phyloP scores from a whole-genome alignment of 2,329 filamentous ascomycete genomes.

The Dactylonectria estremocensis region DNA sequence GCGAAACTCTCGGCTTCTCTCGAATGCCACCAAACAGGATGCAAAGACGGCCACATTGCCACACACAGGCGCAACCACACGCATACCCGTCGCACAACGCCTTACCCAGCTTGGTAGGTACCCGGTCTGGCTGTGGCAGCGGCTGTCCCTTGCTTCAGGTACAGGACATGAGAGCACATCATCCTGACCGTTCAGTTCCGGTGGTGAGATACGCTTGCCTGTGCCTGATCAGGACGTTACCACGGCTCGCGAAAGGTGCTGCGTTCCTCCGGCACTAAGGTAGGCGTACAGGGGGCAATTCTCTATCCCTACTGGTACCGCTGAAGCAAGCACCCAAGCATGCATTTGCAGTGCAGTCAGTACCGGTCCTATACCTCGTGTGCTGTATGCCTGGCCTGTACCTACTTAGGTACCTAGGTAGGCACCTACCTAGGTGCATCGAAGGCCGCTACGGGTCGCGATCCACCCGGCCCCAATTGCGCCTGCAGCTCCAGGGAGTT shows the following conservation, averaged over 20 bases:
- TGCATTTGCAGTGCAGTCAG: slow-evolving; percentile 4
- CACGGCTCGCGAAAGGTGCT: slow-evolving; percentile 12
- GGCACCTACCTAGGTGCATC: neutral
- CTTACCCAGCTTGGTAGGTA: slow-evolving; percentile 21
- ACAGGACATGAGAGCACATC: slow-evolving; percentile 22
- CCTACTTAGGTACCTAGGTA: neutral
- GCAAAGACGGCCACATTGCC: slow-evolving; percentile 5
- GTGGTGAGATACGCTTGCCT: slow-evolving; percentile 9
- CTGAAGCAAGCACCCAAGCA: slow-evolving; percentile 9
- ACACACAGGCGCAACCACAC: slow-evolving; percentile 18
- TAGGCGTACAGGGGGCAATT: slow-evolving; percentile 1
- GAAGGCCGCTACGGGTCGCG: slow-evolving; percentile 1
- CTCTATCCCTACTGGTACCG: slow-evolving; percentile 9
- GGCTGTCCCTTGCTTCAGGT: slow-evolving; percentile 30
- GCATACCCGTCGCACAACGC: slow-evolving; percentile 28
- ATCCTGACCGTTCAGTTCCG: slow-evolving; percentile 6
- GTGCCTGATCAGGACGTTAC: neutral
- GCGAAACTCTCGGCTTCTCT: neutral
- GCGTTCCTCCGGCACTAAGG: slow-evolving; percentile 12
- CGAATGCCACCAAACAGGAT: slow-evolving; percentile 19
- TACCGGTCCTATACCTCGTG: too few species aligned
- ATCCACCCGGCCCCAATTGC: slow-evolving; percentile 5
- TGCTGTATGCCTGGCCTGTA: neutral
- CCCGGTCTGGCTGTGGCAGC: slow-evolving; percentile 21
- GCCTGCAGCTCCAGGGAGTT: neutral